Evolutionary conservation across 2,329 filamentous ascomycete species (phyloP), one percentile per base, ranked within the genome.

Genomic region (Pestalotiopsis sp.): DNA sequence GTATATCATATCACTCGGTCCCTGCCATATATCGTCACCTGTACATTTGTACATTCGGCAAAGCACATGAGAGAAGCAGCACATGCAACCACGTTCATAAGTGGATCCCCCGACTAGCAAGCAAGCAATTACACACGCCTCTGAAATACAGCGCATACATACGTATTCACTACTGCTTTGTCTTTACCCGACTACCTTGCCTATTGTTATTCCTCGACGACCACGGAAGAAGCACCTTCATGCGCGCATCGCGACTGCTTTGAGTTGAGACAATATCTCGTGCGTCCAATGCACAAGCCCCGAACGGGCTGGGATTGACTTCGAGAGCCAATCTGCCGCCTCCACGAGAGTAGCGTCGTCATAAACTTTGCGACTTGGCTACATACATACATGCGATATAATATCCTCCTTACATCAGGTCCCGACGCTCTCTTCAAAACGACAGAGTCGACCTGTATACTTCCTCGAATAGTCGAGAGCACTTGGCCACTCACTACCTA

Each of bases 341-440:
- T 36, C 41, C 31, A 36, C 31, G 31, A 9, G 31, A 36, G 27
- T 45, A 23, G 55, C 49, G 64, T 74, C 71, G 72, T 74, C 71
- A 69, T 68, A n/a, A 52, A 66, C 69, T 63, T 72, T 68, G 73
- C 69, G 72, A 72, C 71, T 71, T 71, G 69, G 62, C 67, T 55
- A 67, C 64, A 36, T 36, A 36, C 7, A 36, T 5, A 36, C 31
- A 36, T 38, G 59, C 67, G 66, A 31, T 39, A 67, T 57, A 58
- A 31, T 13, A 17, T 27, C 20, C 11, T 14, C 31, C 7, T 36
- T 36, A 36, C 31, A 36, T 9, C 7, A 36, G 14, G 17, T 14
- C 12, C 38, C 23, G 41, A 39, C 20, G 6, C 17, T 52, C 20
- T 38, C 11, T 13, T 41, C 60, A 6, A 36, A 27, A 27, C 25